Conservation (phyloP, 2,329 filamentous ascomycete genomes). For the Chrysosporium queenslandicum region DNA sequence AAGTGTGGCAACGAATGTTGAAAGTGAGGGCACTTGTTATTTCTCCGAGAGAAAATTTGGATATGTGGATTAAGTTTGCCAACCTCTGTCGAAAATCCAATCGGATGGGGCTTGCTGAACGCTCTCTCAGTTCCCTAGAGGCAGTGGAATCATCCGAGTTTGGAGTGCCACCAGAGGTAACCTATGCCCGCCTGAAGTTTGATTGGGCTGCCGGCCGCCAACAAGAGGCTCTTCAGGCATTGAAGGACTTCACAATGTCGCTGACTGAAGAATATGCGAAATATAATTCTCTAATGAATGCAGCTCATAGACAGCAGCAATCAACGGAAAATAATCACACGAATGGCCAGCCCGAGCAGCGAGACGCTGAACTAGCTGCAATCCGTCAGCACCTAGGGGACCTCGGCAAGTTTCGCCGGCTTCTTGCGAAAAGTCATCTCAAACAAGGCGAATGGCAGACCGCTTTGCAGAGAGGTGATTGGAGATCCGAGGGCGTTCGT, state of each 20-base stretch:
- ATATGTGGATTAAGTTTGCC: conserved; percentile 99
- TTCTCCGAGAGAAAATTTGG: conserved; percentile 81
- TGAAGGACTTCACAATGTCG: conserved; percentile 52
- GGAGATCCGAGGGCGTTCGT: conserved; percentile 74
- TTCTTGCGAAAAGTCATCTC: conserved; percentile 90
- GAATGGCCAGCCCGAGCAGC: conserved; percentile 39
- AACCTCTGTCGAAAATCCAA: conserved; percentile 96
- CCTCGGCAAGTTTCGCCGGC: conserved; percentile 50
- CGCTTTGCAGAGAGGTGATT: conserved; percentile 71
- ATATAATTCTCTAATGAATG: conserved; percentile 33
- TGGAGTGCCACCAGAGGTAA: conserved; percentile 58
- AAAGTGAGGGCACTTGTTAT: conserved; percentile 89
- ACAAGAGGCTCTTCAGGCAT: conserved; percentile 49
- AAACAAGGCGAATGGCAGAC: conserved; percentile 96
- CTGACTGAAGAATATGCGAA: conserved; percentile 50
- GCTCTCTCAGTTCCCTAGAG: conserved; percentile 84
- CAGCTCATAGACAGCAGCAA: conserved; percentile 28
- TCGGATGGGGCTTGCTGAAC: conserved; percentile 87
- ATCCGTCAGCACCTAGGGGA: conserved; percentile 38
- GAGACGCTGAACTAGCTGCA: conserved; percentile 30
- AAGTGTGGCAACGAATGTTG: conserved; percentile 97
- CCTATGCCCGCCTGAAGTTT: conserved; percentile 95
- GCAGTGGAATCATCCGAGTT: conserved; percentile 47
- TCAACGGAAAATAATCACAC: conserved; percentile 36
- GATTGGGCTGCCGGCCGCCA: conserved; percentile 78